Conservation (phyloP, 805 yeast species). For the Nakazawaea wickerhamii region DNA sequence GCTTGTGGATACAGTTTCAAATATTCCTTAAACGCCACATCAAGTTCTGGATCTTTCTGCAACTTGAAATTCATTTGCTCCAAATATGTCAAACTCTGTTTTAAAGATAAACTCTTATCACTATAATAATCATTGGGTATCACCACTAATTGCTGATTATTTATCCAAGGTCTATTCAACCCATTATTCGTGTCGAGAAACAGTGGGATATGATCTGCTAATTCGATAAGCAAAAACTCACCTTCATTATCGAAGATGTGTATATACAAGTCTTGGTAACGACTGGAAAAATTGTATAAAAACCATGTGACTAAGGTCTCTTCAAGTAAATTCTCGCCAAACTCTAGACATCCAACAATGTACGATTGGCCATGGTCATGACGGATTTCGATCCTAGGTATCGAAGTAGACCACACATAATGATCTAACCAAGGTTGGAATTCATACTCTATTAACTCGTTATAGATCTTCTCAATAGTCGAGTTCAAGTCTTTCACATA, state of each 20-base stretch:
- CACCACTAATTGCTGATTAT: slow-evolving; percentile 32
- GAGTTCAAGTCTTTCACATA: slow-evolving; percentile 19
- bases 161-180: slow-evolving; percentile 49
- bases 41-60: slow-evolving; percentile 20
- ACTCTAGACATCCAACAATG: slow-evolving; percentile 35
- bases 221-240: slow-evolving; percentile 49
- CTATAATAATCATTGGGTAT: slow-evolving; percentile 34
- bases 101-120: slow-evolving; percentile 28
- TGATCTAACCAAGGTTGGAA: slow-evolving; percentile 30
- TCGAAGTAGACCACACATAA: slow-evolving; percentile 38
- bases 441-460: slow-evolving; percentile 18
- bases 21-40: slow-evolving; percentile 16
- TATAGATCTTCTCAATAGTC: slow-evolving; percentile 14
- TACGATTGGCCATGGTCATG: slow-evolving; percentile 19
- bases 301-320: slow-evolving; percentile 38
- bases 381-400: slow-evolving; percentile 22
- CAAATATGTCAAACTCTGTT: slow-evolving; percentile 37
- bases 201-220: slow-evolving; percentile 30
- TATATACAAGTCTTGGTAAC: slow-evolving; percentile 32
- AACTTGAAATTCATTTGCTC: slow-evolving; percentile 32
- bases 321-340: slow-evolving; percentile 40
- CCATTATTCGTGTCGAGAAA: slow-evolving; percentile 44
- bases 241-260: slow-evolving; percentile 49
- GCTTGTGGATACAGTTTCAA: slow-evolving; percentile 24
- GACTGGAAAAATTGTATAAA: slow-evolving; percentile 29